Conservation (phyloP, 2,329 filamentous ascomycete species). For the Botrytis fragariae region DNA sequence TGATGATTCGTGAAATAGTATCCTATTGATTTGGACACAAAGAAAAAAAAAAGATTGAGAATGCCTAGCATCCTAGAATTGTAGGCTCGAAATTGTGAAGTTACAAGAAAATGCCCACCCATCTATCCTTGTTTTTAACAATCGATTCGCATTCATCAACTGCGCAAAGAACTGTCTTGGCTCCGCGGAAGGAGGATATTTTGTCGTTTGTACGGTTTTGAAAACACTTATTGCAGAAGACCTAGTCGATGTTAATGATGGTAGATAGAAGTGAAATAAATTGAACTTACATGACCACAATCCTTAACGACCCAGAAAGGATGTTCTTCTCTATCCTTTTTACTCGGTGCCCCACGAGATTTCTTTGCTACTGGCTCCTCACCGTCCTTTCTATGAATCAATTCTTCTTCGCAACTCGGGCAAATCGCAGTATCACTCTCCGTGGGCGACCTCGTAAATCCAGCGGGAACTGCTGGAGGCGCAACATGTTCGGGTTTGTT, state of each 20-base stretch:
- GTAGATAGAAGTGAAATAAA: constrained; percentile 11
- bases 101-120: constrained; percentile 57
- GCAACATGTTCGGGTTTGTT: constrained; percentile 36
- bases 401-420: constrained; percentile 80
- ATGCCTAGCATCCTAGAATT: not conserved
- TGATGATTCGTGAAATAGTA: not conserved
- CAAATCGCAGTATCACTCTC: constrained; percentile 76
- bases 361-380: constrained; percentile 42
- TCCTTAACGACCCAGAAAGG: constrained; percentile 90
- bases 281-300: constrained; percentile 79
- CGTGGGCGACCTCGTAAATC: constrained; percentile 75
- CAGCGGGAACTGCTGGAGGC: constrained; percentile 58
- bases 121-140: constrained; percentile 53
- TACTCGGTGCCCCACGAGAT: constrained; percentile 48
- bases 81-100: not conserved
- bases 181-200: constrained; percentile 1
- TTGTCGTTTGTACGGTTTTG: constrained; percentile 46
- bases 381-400: constrained; percentile 62
- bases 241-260: constrained; percentile 44
- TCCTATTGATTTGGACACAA: not conserved
- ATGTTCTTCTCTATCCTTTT: constrained; percentile 60
- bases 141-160: constrained; percentile 57
- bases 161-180: constrained; percentile 44
- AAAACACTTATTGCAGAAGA: constrained; percentile 62
- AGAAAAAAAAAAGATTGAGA: not conserved